phyloP scores from a whole-genome alignment of 2,329 filamentous ascomycete species.

The Aspergillus sojae region DNA sequence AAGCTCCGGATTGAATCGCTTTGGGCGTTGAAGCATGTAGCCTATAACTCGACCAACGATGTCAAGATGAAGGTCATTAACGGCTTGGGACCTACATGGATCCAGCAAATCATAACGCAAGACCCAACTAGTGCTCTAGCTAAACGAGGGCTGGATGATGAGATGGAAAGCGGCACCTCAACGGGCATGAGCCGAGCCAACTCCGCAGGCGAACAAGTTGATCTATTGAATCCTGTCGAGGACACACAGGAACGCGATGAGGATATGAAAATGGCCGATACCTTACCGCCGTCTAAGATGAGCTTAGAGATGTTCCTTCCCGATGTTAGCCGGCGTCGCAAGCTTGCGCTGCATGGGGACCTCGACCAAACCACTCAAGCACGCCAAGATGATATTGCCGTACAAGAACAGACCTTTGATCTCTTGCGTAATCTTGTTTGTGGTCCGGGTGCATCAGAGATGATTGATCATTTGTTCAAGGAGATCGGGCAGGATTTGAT shows the following conservation, averaged over 20 bases:
- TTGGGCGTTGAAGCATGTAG: constrained; percentile 92
- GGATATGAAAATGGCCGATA: constrained; percentile 39
- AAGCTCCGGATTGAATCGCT: constrained; percentile 80
- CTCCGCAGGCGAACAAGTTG: constrained; percentile 62
- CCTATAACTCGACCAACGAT: constrained; percentile 70
- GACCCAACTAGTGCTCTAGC: constrained; percentile 43
- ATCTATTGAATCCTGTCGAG: constrained; percentile 58
- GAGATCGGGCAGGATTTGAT: constrained; percentile 75
- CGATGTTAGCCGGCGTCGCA: constrained; percentile 43
- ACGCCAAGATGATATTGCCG: constrained; percentile 75
- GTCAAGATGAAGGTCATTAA: constrained; percentile 78
- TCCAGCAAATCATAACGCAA: constrained; percentile 74
- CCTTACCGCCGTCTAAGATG: constrained; percentile 45
- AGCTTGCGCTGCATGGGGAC: constrained; percentile 62
- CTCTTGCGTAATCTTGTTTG: constrained; percentile 89
- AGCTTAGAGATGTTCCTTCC: constrained; percentile 41
- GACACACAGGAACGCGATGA: constrained; percentile 32
- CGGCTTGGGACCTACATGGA: constrained; percentile 75
- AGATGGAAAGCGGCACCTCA: constrained; percentile 34
- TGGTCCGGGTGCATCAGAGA: constrained; percentile 61
- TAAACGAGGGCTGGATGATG: constrained; percentile 35
- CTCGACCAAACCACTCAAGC: constrained; percentile 68
- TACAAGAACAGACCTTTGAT: constrained; percentile 89
- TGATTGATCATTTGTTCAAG: constrained; percentile 83
- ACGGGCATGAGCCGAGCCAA: constrained; percentile 60